Evolutionary conservation across 2,329 filamentous ascomycete genomes (phyloP).

Genomic region (Pochonia chlamydosporia): DNA sequence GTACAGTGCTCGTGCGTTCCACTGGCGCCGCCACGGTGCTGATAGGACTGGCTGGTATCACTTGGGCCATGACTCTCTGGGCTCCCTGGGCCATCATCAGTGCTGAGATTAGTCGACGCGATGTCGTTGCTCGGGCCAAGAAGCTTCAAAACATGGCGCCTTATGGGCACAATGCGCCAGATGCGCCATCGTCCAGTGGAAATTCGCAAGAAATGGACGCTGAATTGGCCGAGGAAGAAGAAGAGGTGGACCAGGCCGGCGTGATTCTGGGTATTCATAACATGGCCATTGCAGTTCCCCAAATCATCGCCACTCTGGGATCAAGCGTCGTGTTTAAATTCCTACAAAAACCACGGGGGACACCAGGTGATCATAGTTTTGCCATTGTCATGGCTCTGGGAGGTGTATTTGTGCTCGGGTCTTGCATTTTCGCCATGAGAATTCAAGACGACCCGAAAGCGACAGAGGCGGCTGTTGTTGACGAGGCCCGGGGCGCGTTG

Average conservation of each 20-base stretch:
- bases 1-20: constrained; percentile 71
- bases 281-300: constrained; percentile 85
- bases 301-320: constrained; percentile 82
- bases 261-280: constrained; percentile 95
- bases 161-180: constrained; percentile 3
- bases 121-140: constrained; percentile 48
- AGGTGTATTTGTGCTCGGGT: constrained; percentile 69
- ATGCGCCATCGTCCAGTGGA: constrained; percentile 5
- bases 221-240: constrained; percentile 35
- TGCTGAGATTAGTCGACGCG: constrained; percentile 80
- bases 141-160: constrained; percentile 19
- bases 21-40: constrained; percentile 69
- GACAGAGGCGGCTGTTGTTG: constrained; percentile 31
- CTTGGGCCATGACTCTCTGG: constrained; percentile 91
- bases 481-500: constrained; percentile 27
- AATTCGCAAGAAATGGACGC: constrained; percentile 16
- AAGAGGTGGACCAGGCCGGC: constrained; percentile 70
- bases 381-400: constrained; percentile 82
- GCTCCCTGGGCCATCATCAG: constrained; percentile 94
- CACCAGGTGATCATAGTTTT: constrained; percentile 79
- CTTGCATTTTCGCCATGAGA: constrained; percentile 65
- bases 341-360: constrained; percentile 81
- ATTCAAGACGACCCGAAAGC: constrained; percentile 55
- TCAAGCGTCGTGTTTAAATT: constrained; percentile 79
- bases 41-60: constrained; percentile 77